A percentile compares a stretch with the other conserved stretches of the same genome.
These are phyloP conservation scores for Cyclostephanos tholiformis DNA, from an alignment of 108 stramenopile genomes.

Conservation along the genomic window DNA sequence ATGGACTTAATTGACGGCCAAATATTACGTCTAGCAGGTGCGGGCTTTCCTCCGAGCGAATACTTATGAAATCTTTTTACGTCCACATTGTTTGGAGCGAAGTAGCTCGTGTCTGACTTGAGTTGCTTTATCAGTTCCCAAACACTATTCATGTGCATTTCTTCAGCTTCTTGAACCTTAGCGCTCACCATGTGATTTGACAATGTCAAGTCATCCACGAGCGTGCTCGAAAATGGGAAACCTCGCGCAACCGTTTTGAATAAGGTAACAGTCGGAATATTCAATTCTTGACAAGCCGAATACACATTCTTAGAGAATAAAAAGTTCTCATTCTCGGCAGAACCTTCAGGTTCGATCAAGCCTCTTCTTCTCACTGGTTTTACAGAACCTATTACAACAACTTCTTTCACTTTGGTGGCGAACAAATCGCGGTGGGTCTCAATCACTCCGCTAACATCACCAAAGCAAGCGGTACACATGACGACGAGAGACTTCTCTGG, in stretches of 20 bases:
- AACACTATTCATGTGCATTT: constrained; percentile 18
- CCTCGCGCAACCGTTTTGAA: constrained; percentile 22
- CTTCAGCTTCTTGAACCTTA: constrained; percentile 25
- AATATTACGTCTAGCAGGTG: constrained; percentile 12
- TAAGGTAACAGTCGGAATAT: constrained; percentile 37
- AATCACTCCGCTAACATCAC: constrained; percentile 36
- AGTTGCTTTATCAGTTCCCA: constrained; percentile 33
- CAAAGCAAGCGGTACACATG: constrained; percentile 31
- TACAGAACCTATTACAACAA: constrained; percentile 39
- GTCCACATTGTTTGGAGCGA: constrained; percentile 17
- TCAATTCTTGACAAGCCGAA: constrained; percentile 33
- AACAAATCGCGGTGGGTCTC: constrained; percentile 30
- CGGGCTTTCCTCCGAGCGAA: constrained; percentile 25
- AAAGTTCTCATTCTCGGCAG: constrained; percentile 12
- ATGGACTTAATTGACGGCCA: constrained; percentile 41
- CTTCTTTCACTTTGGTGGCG: constrained; percentile 39
- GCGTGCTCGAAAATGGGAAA: constrained; percentile 36
- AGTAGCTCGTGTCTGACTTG: constrained; percentile 15
- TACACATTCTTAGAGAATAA: constrained; percentile 26
- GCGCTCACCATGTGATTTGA: constrained; percentile 41
- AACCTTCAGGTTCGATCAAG: constrained; percentile 35
- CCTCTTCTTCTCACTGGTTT: constrained; percentile 27
- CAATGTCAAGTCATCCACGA: constrained; percentile 27
- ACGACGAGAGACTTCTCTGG: constrained; percentile 42
- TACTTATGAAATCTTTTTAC: constrained; percentile 34